Base-by-base conservation (phyloP, 768 basidiomycete genomes). In the Boletus sp. region DNA sequence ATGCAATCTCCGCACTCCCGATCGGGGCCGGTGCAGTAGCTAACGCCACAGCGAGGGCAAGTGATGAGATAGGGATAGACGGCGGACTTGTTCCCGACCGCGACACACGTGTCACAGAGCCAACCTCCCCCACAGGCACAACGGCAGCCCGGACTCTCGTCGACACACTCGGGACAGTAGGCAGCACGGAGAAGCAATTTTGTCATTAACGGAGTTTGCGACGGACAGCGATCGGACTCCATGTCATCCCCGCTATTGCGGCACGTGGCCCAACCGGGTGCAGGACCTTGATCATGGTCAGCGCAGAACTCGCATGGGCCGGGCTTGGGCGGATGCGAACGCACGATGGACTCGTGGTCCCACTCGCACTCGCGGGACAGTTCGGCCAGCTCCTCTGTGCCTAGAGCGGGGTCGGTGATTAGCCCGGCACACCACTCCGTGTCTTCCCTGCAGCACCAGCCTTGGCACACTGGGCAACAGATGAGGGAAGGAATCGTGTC, bases 311-410 rank as follows among this genome's bases (percentile, higher is more conserved):
- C 35, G 49, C 66, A 67, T 15, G 47, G 35, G 28, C 48, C 28
- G 2, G 63, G 63, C 39, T 49, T 59, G 36, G 40, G 66, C 0
- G 47, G 44, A n/a, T 67, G 66, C 4, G 59, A 42, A 35, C 65
- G 56, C 11, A 56, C 35, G 50, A 65, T 57, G 28, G 42, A 52
- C n/a, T 56, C 18, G 30, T 9, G 15, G 47, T 52, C 66, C 59
- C 57, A 65, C 0, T 55, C 29, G n/a, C 20, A 28, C 17, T 51
- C 10, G 12, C 7, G 36, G 18, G 53, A 50, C 3, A 67, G 42
- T n/a, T 57, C 11, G 9, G 36, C 41, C 2, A 51, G 29, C 6
- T 49, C 59, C 17, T 41, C n/a, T 6, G 66, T 58, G 3, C 53
- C 63, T 9, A 33, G 18, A 11, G 54, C 9, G 9, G 57, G 66